Base-by-base conservation (phyloP, 106 monocot species). In the Platanthera zijinensis region DNA sequence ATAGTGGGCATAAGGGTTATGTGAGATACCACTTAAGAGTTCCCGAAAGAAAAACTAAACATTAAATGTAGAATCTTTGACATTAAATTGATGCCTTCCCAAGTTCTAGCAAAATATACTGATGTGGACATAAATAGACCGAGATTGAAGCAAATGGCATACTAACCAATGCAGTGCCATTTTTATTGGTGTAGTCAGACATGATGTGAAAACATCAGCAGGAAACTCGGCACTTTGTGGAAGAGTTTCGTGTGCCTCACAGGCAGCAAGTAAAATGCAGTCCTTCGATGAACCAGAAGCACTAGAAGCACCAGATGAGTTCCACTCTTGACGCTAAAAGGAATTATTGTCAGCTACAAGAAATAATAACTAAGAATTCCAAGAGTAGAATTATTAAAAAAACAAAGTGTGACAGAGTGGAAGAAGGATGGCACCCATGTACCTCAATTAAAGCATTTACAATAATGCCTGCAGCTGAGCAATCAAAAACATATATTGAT, bases 401-500 rank as follows among this genome's bases (percentile, higher is more conserved):
- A 51, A 76, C 6, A 82, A 46, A 74, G 52, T 28, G 50, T 39
- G 79, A 49, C 7, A 70, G 48, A 70, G 10, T 48, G 1, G 10
- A 70, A 47, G 17, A 47, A 14, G n/a, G 22, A 22, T 48, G 70
- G 13, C 48, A 70, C 9, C 51, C 21, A 21, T 51, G 6, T 51
- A 93, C 96, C 93, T 96, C 90, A 18, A 81, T 71, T 76, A 97
- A 97, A 64, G 91, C 89, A 83, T 81, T 93, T 46, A 97, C 81
- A 74, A 97, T 88, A 77, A 91, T 78, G 59, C 96, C 96, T n/a
- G 96, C 93, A 72, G 96, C 93, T 52, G 93, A 97, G 71, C 96
- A 97, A 7, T 97, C 96, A 83, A 93, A 93, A 51, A 97, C 96
- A 87, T 97, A 97, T 73, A 97, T 97, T 61, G 96, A 97, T 28